Evolutionary conservation across 1,139 yeast genomes (phyloP), one percentile per base, ranked within the genome.

Genomic region (Blastobotrys elegans): DNA sequence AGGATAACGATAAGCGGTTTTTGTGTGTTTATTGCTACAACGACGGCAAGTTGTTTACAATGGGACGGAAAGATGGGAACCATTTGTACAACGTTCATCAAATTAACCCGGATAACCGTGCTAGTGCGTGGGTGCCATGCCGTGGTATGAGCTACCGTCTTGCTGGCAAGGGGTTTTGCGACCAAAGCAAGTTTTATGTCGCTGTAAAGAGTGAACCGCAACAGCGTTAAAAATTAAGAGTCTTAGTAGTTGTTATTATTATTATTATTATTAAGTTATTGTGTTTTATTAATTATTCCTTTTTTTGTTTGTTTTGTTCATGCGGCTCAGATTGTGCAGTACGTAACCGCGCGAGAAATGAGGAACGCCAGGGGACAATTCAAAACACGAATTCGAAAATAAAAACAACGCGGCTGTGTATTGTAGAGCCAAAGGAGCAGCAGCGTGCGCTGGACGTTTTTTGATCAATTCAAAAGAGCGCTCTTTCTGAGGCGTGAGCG

Each of bases 61-160:
- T 44, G 48, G 48, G 48, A 11, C 32, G 48, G 26, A 44, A 44
- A 20, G 48, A 44, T 34, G 48, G 48, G 20, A 44, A 44, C 29
- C 48, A 44, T 29, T 33, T 44, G 36, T 44, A 33, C 31, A 44
- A 44, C 18, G 34, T 44, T 33, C 48, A 44, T 32, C 24, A 26
- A 21, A 39, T 44, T 17, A 44, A 44, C 26, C 48, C 48, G 16
- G 48, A 44, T 34, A 40, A 44, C n/a, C 43, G 48, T 13, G 30
- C 39, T 18, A 11, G 38, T 14, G 43, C 48, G 8, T 44, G 48
- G 48, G 48, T 40, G n/a, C 40, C 48, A n/a, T 44, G 48, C 32
- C 17, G 48, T 5, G 48, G 48, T 40, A 44, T 44, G 48, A 44
- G 48, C 31, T 44, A 44, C 24, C 48, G 48, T 20, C 29, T 44